These are phyloP conservation scores for Lumnitzera racemosa DNA, from an alignment of 345 rosid species.

Conservation along the genomic window DNA sequence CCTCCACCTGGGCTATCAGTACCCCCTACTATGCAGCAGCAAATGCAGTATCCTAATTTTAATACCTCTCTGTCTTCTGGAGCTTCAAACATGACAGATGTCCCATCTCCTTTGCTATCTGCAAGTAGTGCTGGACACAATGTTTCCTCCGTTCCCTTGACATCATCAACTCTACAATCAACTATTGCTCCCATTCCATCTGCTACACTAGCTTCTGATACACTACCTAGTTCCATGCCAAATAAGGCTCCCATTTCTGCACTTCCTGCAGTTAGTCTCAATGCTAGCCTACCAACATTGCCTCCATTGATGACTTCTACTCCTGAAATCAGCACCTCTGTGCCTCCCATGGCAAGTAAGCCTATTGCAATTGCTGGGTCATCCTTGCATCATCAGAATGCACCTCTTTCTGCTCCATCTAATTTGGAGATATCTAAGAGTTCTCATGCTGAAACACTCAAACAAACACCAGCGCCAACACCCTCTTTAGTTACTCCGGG, in stretches of 20 bases:
- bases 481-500: constrained; percentile 68
- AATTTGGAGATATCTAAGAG: constrained; percentile 36
- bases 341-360: constrained; percentile 36
- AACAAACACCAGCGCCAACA: constrained; percentile 29
- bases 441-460: constrained; percentile 6
- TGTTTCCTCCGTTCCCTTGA: constrained; percentile 30
- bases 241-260: constrained; percentile 36
- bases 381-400: constrained; percentile 36
- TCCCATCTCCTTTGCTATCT: constrained; percentile 34
- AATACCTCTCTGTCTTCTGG: constrained; percentile 47
- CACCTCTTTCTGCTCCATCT: constrained; percentile 34
- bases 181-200: constrained; percentile 8
- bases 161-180: constrained; percentile 24
- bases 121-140: constrained; percentile 29
- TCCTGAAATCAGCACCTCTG: constrained; percentile 34
- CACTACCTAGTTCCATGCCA: constrained; percentile 38
- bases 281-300: constrained; percentile 37
- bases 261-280: constrained; percentile 34
- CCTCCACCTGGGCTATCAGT: constrained; percentile 70
- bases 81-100: constrained; percentile 43
- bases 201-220: constrained; percentile 51
- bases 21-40: constrained; percentile 63
- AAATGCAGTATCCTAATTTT: constrained; percentile 66
- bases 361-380: constrained; percentile 37
- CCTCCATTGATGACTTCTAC: constrained; percentile 42